phyloP scores from a whole-genome alignment of 257 asterid genomes.

The Rauvolfia tetraphylla region DNA sequence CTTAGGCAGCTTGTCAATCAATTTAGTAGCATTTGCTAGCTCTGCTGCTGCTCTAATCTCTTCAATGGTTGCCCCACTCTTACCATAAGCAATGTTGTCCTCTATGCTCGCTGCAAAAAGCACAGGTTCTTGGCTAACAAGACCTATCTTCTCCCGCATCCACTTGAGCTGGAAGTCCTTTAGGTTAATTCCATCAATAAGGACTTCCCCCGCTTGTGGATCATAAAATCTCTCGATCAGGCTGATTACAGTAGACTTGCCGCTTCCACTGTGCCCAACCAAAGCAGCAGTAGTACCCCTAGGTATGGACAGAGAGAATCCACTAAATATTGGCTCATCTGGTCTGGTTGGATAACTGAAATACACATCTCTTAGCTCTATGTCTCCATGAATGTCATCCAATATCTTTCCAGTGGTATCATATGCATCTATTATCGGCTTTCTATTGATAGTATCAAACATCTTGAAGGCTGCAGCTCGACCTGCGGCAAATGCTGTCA shows the following conservation, averaged over 20 bases:
- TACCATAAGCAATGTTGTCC: constrained; percentile 12
- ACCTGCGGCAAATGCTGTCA: constrained; percentile 47
- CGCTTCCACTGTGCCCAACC: constrained; percentile 17
- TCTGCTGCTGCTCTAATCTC: constrained; percentile 66
- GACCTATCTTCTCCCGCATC: constrained; percentile 16
- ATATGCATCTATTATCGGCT: constrained; percentile 47
- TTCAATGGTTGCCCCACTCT: constrained; percentile 29
- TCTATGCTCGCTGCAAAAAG: constrained; percentile 1
- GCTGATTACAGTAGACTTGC: constrained; percentile 12
- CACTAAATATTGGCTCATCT: constrained; percentile 30
- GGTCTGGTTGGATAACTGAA: constrained; percentile 55
- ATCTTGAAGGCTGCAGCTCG: constrained; percentile 48
- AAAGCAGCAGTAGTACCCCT: constrained; percentile 32
- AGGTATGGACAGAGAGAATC: constrained; percentile 31
- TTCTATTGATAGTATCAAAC: constrained; percentile 34
- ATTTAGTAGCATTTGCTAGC: constrained; percentile 35
- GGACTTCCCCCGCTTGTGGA: constrained; percentile 12
- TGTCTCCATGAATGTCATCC: constrained; percentile 34
- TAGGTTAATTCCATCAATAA: constrained; percentile 12
- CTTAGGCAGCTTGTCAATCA: constrained; percentile 65
- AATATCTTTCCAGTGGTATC: constrained; percentile 25
- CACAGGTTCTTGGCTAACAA: constrained; percentile 16
- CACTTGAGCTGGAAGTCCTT: constrained; percentile 18
- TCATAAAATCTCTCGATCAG: constrained; percentile 15
- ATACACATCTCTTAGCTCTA: constrained; percentile 42